Evolutionary conservation across 805 yeast genomes (phyloP).

Genomic region (Candida xiaguanensis): DNA sequence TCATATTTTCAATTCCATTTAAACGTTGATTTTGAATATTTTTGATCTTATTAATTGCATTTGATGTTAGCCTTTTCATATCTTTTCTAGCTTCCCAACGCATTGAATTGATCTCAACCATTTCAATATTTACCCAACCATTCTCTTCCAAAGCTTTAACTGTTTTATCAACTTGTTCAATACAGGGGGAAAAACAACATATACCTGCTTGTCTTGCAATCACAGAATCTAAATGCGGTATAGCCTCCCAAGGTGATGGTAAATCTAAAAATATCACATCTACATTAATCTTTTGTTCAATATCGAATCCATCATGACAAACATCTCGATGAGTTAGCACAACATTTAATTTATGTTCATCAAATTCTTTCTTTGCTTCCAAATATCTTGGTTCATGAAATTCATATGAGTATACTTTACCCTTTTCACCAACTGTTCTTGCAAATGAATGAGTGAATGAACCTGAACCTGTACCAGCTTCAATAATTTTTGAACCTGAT

Average conservation of each 20-base stretch:
- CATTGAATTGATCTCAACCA: conserved; percentile 84
- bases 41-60: conserved; percentile 69
- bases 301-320: conserved; percentile 77
- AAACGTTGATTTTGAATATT: conserved; percentile 70
- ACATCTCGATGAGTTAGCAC: conserved; percentile 87
- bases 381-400: conserved; percentile 80
- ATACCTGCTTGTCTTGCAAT: conserved; percentile 61
- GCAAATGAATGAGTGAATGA: conserved; percentile 92
- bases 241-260: conserved; percentile 97
- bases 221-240: conserved; percentile 65
- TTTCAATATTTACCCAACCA: conserved; percentile 85
- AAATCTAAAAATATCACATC: conserved; percentile 82
- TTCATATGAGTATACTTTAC: conserved; percentile 79
- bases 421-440: conserved; percentile 61
- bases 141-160: conserved; percentile 65
- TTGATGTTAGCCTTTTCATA: conserved; percentile 78
- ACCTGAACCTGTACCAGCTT: conserved; percentile 98
- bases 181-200: conserved; percentile 97
- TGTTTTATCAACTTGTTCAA: conserved; percentile 92
- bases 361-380: conserved; percentile 78
- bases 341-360: conserved; percentile 69
- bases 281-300: conserved; percentile 50
- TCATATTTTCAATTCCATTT: conserved; percentile 59
- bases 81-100: conserved; percentile 88
- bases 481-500: conserved; percentile 78